phyloP scores from a whole-genome alignment of 768 basidiomycete species.

The Hortiboletus campestris region DNA sequence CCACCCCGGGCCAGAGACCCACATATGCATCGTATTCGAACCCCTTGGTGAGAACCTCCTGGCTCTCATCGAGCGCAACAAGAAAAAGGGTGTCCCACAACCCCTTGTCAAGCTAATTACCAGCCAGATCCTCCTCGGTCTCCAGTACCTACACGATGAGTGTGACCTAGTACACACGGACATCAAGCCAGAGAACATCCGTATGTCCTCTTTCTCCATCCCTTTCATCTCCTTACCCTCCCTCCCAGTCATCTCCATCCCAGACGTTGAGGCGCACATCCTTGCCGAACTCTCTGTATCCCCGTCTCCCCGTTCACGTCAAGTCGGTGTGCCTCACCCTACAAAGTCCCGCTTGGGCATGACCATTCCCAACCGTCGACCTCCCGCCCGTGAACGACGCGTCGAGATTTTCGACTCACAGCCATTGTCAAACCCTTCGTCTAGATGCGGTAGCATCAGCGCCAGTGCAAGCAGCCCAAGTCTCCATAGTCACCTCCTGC shows the following conservation, averaged over 20 bases:
- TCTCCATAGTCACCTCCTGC: constrained; percentile 18
- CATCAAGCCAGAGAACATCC: constrained; percentile 93
- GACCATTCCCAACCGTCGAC: constrained; percentile 54
- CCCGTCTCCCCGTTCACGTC: constrained; percentile 71
- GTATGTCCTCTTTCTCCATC: constrained; percentile 50
- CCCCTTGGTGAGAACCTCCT: constrained; percentile 79
- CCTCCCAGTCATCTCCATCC: constrained; percentile 71
- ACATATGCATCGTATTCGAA: constrained; percentile 91
- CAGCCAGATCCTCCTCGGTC: constrained; percentile 81
- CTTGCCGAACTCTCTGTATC: constrained; percentile 63
- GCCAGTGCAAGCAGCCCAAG: constrained; percentile 25
- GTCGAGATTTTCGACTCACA: constrained; percentile 85
- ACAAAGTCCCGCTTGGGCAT: constrained; percentile 62
- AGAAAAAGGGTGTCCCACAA: constrained; percentile 80
- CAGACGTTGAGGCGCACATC: constrained; percentile 76
- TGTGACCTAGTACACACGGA: constrained; percentile 92
- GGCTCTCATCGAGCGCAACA: constrained; percentile 71
- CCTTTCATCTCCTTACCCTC: constrained; percentile 11
- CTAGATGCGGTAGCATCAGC: constrained; percentile 30
- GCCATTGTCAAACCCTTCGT: constrained; percentile 60
- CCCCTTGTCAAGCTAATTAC: constrained; percentile 83
- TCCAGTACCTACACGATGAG: constrained; percentile 91
- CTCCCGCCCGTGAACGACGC: constrained; percentile 50
- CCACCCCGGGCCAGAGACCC: constrained; percentile 70
- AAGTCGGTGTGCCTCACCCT: constrained; percentile 75